Conservation (phyloP, 176 grass and related monocot genomes). For the Elymus sibiricus region DNA sequence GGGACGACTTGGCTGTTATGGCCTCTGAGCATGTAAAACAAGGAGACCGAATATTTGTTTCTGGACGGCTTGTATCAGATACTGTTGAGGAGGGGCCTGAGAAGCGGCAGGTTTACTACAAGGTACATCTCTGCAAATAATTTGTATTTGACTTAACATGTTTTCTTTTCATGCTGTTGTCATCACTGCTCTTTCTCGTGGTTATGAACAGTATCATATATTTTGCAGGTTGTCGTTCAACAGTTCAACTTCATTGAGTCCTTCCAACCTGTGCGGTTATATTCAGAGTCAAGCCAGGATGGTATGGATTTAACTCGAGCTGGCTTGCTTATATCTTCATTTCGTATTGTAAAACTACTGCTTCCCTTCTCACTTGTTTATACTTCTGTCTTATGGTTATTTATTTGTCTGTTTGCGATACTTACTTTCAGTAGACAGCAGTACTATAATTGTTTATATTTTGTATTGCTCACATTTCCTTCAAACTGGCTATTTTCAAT, state of each 20-base stretch:
- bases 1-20: constrained; percentile 81
- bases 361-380: neutral
- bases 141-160: neutral
- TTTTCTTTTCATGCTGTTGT: constrained; percentile 11
- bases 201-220: neutral
- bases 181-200: neutral
- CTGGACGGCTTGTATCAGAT: constrained; percentile 82
- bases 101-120: constrained; percentile 66
- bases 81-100: constrained; percentile 62
- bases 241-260: constrained; percentile 76
- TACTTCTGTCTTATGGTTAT: constrained; percentile 6
- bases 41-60: constrained; percentile 71
- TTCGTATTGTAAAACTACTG: neutral
- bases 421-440: neutral
- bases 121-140: constrained; percentile 49
- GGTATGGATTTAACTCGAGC: constrained; percentile 40
- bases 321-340: neutral
- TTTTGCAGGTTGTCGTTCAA: constrained; percentile 75
- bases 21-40: constrained; percentile 77
- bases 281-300: constrained; percentile 43
- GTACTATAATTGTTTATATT: neutral
- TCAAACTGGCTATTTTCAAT: neutral
- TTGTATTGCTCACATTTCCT: neutral
- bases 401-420: neutral
- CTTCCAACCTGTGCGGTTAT: constrained; percentile 54